These are phyloP conservation scores for Cladophialophora bantiana DNA, from an alignment of 2,329 filamentous ascomycete species.

Conservation along the genomic window DNA sequence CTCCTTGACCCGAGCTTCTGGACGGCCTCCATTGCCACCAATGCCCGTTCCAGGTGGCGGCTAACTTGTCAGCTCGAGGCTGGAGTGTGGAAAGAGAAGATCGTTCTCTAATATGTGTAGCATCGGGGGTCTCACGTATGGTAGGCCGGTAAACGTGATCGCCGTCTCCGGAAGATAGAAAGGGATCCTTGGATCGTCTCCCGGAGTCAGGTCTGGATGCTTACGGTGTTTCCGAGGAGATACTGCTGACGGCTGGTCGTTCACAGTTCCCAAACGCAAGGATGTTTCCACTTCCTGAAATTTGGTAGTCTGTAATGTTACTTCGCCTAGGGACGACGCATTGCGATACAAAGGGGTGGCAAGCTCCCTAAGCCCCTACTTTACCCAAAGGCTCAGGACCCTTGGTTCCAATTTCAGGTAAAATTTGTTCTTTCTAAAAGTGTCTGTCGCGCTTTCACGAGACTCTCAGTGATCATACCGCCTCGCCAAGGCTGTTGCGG, in stretches of 20 bases:
- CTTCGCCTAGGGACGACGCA: slow-evolving; percentile 64
- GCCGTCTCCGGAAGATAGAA: slow-evolving; percentile 54
- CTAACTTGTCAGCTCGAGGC: slow-evolving; percentile 48
- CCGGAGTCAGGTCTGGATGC: slow-evolving; percentile 53
- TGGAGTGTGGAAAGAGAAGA: slow-evolving; percentile 46
- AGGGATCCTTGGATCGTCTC: slow-evolving; percentile 44
- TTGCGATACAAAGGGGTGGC: slow-evolving; percentile 53
- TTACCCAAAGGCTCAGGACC: slow-evolving; percentile 75
- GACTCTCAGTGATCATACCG: slow-evolving; percentile 85
- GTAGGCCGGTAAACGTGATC: slow-evolving; percentile 49
- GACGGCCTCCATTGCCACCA: slow-evolving; percentile 61
- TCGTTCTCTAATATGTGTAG: slow-evolving; percentile 51
- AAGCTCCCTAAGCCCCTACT: slow-evolving; percentile 74
- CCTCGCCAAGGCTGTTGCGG: slow-evolving; percentile 63
- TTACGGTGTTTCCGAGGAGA: slow-evolving; percentile 44
- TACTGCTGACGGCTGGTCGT: slow-evolving; percentile 38
- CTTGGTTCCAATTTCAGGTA: slow-evolving; percentile 83
- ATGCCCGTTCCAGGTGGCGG: slow-evolving; percentile 49
- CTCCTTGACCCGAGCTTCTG: slow-evolving; percentile 46
- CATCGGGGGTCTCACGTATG: slow-evolving; percentile 51
- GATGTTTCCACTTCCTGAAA: slow-evolving; percentile 77
- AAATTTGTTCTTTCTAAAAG: slow-evolving; percentile 74
- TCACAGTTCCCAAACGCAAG: slow-evolving; percentile 60
- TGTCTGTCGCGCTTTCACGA: slow-evolving; percentile 68
- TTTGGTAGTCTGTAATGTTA: slow-evolving; percentile 73